A percentile compares a stretch with the other conserved stretches of the same genome.
phyloP scores from a whole-genome alignment of 371 early-diverging fungal species.

The Vavraia culicis region DNA sequence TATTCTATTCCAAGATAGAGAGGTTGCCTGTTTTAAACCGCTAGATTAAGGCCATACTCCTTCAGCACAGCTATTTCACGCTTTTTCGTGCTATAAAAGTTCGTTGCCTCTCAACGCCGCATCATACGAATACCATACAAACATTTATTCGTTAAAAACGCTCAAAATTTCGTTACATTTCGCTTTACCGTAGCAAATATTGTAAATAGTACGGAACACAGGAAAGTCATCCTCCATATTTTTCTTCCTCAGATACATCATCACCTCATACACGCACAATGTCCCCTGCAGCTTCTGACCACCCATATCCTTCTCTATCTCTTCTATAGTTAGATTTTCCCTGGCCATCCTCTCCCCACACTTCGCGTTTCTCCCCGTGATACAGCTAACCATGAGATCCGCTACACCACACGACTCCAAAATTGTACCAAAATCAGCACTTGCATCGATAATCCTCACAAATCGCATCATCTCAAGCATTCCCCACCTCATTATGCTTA shows the following conservation, averaged over 20 bases:
- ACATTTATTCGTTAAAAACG: no score
- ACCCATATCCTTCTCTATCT: constrained; percentile 63
- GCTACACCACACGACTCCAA: constrained; percentile 77
- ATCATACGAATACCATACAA: no score
- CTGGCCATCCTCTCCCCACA: constrained; percentile 44
- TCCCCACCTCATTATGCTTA: constrained; percentile 79
- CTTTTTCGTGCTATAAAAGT: no score
- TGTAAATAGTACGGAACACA: constrained; percentile 22
- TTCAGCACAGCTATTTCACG: no score
- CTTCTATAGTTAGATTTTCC: constrained; percentile 50
- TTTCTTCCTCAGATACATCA: constrained; percentile 49
- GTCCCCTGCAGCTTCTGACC: constrained; percentile 94
- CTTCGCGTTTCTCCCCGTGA: constrained; percentile 80
- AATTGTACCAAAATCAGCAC: constrained; percentile 56
- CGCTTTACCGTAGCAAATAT: no score
- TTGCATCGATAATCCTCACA: constrained; percentile 53
- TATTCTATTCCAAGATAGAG: no score
- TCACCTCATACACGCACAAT: constrained; percentile 62
- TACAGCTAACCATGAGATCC: constrained; percentile 72
- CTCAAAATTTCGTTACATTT: no score
- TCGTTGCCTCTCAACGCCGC: no score
- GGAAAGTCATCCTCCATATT: constrained; percentile 25
- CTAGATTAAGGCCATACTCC: no score
- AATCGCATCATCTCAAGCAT: constrained; percentile 79
- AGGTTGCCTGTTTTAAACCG: no score